phyloP scores from a whole-genome alignment of 2,329 filamentous ascomycete genomes.

The Tolypocladium tropicale region DNA sequence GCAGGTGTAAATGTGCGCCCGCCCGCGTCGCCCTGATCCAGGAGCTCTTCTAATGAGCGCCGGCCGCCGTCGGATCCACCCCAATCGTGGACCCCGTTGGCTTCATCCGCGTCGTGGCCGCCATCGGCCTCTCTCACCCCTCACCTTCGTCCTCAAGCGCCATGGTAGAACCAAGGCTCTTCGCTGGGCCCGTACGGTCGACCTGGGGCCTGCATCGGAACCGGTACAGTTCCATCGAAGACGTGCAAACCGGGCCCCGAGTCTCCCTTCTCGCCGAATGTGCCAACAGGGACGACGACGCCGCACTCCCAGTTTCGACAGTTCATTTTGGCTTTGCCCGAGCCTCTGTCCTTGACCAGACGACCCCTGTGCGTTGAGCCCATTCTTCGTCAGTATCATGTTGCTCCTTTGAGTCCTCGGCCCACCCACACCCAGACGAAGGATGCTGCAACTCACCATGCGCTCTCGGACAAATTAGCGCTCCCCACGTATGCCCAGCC shows the following conservation, averaged over 20 bases:
- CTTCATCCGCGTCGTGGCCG: background rate
- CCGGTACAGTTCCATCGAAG: constrained; percentile 46
- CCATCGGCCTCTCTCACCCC: constrained; percentile 1
- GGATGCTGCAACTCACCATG: constrained; percentile 55
- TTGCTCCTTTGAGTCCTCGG: background rate
- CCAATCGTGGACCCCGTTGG: background rate
- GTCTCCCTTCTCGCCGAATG: constrained; percentile 4
- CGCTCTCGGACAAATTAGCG: constrained; percentile 85
- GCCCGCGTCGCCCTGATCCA: background rate
- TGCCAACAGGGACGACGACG: constrained; percentile 57
- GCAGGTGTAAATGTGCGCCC: too few relatives aligned
- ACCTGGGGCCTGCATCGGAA: constrained; percentile 55
- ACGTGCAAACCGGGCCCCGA: constrained; percentile 17
- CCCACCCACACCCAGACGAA: constrained; percentile 1
- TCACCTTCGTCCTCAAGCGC: too few relatives aligned
- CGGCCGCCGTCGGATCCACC: background rate
- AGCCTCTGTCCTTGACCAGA: constrained; percentile 57
- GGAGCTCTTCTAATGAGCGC: background rate
- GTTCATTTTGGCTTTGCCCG: constrained; percentile 62
- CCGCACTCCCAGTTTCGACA: constrained; percentile 96
- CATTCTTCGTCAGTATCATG: background rate
- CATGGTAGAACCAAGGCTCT: constrained; percentile 32
- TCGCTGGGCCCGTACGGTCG: constrained; percentile 31
- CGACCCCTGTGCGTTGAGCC: constrained; percentile 53
- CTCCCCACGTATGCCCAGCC: constrained; percentile 84